These are phyloP conservation scores for Blastobotrys persicus DNA, from an alignment of 1,139 yeast genomes.

Conservation along the genomic window DNA sequence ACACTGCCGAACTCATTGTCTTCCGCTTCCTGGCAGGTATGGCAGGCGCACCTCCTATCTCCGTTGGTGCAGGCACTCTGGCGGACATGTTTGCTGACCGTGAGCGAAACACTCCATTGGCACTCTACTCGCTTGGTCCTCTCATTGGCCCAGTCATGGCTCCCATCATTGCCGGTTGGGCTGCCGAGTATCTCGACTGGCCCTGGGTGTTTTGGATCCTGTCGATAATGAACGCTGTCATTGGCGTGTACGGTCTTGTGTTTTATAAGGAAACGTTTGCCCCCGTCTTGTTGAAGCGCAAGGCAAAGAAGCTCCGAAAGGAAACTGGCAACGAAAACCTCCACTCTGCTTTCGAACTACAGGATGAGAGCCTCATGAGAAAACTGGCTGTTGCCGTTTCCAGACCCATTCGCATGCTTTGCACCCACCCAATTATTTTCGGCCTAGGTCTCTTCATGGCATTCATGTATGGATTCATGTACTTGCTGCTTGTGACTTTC, in stretches of 20 bases:
- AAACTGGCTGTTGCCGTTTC: constrained; percentile 38
- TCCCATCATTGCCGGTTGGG: constrained; percentile 57
- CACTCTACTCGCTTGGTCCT: constrained; percentile 59
- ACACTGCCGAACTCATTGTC: constrained; percentile 54
- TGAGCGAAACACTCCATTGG: constrained; percentile 56
- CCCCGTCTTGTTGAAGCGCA: constrained; percentile 56
- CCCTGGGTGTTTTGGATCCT: constrained; percentile 63
- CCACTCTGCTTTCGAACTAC: constrained; percentile 56
- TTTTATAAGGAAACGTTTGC: constrained; percentile 61
- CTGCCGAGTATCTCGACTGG: constrained; percentile 49
- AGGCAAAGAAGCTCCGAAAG: constrained; percentile 57
- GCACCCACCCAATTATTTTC: constrained; percentile 60
- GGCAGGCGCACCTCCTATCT: constrained; percentile 64
- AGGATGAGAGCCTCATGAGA: constrained; percentile 29
- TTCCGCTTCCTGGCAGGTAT: constrained; percentile 61
- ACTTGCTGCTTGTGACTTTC: constrained; percentile 57
- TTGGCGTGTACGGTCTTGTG: constrained; percentile 46
- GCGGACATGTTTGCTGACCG: constrained; percentile 59
- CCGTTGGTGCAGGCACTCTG: constrained; percentile 69
- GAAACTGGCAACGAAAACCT: constrained; percentile 59
- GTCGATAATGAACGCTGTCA: constrained; percentile 52
- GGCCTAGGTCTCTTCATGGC: constrained; percentile 64
- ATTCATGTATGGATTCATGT: constrained; percentile 61
- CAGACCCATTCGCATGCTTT: constrained; percentile 53
- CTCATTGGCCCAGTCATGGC: constrained; percentile 61